Base-by-base conservation (phyloP, 1,139 yeast species). In the Candida sanyaensis region DNA sequence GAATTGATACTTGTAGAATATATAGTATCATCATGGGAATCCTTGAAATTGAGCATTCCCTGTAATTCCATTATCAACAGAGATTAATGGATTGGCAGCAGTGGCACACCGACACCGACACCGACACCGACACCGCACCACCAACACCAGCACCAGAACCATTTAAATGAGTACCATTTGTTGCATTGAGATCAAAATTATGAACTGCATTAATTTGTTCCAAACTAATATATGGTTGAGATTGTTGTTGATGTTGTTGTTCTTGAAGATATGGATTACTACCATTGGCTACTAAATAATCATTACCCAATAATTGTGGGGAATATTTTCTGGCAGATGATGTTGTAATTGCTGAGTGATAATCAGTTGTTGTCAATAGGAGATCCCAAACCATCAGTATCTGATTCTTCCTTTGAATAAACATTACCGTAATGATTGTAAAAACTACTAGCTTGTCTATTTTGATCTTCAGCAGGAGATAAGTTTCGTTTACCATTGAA, bases 341-440 rank as follows among this genome's bases (percentile, higher is more conserved):
- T 12, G 39, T 29, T 37, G 48, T 33, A 28, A 45, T 31, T 46
- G 50, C 10, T 40, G 29, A 13, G 28, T 12, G 7, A 40, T 29
- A 6, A 38, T 17, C 32, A 37, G 47, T 27, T 42, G 27, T 32
- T 42, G 42, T 24, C 31, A 24, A 23, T 32, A 17, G 48, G 49
- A n/a, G 51, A 45, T 11, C 37, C 28, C 36, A 30, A 7, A 11
- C 45, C 32, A n/a, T 40, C 40, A 24, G 31, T 42, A 24, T 37
- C 47, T 8, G 37, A 37, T n/a, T 46, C 46, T 10, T 61, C 62
- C 10, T 55, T 54, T 6, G 63, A 56, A 49, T 66, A 66, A 2
- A 65, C 68, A 47, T 61, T 65, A 11, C 61, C 50, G 48, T 65
- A 66, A 43, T 60, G 63, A 46, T 60, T 55, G 43, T 51, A 54